A percentile compares a stretch with the other conserved stretches of the same genome.
Evolutionary conservation across 83 land plant genomes (phyloP).

Genomic region (Isoetes engelmannii): DNA sequence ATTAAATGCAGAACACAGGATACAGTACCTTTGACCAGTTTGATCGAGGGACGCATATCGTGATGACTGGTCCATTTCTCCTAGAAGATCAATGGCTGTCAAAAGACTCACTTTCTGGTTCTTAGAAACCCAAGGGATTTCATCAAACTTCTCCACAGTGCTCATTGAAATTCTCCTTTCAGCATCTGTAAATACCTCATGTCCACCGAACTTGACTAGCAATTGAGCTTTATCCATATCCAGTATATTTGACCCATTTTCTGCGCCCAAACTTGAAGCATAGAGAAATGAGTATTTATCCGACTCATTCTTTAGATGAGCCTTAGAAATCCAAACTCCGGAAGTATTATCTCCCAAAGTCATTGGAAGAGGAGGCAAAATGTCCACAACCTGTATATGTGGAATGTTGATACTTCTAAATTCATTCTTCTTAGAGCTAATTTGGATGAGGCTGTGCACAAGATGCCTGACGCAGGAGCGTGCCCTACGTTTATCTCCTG

Average conservation of each 20-base stretch:
- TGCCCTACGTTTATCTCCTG: constrained; percentile 25
- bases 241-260: constrained; percentile 2
- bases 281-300: no score
- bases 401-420: no score
- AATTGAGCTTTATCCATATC: neutral
- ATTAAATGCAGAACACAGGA: no score
- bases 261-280: neutral
- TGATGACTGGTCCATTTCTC: constrained; percentile 48
- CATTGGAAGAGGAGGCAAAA: no score
- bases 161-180: constrained; percentile 33
- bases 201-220: constrained; percentile 13
- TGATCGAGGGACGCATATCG: constrained; percentile 70
- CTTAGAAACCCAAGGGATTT: constrained; percentile 23
- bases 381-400: no score
- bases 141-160: constrained; percentile 21
- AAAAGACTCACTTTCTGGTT: constrained; percentile 45
- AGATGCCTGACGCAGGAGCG: constrained; percentile 25
- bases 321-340: no score
- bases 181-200: constrained; percentile 24
- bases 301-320: no score
- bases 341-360: no score
- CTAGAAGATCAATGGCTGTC: constrained; percentile 56
- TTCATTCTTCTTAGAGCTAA: no score
- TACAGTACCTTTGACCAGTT: constrained; percentile 64
- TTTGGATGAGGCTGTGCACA: neutral